Base-by-base conservation (phyloP, 2,329 filamentous ascomycete genomes). In the Colletotrichum spinosum region DNA sequence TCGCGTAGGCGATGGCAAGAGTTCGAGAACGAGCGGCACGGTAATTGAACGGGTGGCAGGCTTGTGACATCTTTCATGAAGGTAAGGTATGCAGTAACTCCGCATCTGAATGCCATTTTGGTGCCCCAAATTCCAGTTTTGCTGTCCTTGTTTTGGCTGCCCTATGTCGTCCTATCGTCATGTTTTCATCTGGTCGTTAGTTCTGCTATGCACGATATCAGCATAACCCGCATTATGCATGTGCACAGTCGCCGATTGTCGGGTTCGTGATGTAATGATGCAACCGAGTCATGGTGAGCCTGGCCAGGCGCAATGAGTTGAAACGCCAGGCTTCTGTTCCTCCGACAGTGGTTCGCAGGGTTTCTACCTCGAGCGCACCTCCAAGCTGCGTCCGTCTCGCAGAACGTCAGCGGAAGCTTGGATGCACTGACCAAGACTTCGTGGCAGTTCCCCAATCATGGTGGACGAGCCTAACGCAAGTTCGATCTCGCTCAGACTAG, bases 281-380 rank as follows among this genome's bases (percentile, higher is more conserved):
- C 35, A 52, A 35, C 58, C 41, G 34, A 49, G 41, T 33, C 48
- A 44, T 53, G 58, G 58, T 48, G 13, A 52, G 48, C 63, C 63
- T 38, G 48, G 58, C 58, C 58, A 49, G 37, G 46, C 46, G 48
- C 41, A 9, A 13, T 41, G 35, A 38, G 52, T 66, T 63, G 58
- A 63, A 66, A 66, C 63, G 34, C 48, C 48, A 56, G 63, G 42
- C 63, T 63, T 38, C 11, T 54, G 48, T 63, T 66, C 58, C 58
- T 63, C 63, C 35, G 34, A 66, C 63, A 66, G 50, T 62, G 42
- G 51, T 46, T 66, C 41, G 51, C 62, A 65, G 62, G 62, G 62
- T 62, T 56, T 39, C 44, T 57, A 38, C 25, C 25, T 25, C 25
- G 25, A 25, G 25, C 25, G 4, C 25, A 25, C 41, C 15, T 62